phyloP scores from a whole-genome alignment of 345 rosid species.

The Lepidium didymum region DNA sequence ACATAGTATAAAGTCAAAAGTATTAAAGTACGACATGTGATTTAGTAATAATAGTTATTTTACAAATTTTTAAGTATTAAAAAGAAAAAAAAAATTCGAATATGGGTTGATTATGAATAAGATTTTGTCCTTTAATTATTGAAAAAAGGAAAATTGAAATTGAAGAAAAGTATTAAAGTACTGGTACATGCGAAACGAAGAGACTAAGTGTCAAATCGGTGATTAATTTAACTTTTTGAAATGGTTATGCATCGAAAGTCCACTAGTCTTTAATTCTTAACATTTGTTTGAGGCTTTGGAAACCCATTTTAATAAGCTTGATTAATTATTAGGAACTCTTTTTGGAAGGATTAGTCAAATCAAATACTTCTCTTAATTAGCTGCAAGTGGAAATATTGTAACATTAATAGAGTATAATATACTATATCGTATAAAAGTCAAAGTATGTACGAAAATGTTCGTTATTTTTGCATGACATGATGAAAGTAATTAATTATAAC shows the following conservation, averaged over 20 bases:
- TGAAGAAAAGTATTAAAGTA: constrained; percentile 6
- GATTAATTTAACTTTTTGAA: not conserved
- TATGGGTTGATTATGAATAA: no score
- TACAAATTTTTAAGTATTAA: no score
- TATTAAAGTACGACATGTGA: no score
- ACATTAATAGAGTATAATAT: not conserved
- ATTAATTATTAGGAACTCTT: not conserved
- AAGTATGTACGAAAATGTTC: not conserved
- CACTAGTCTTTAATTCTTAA: constrained; percentile 1
- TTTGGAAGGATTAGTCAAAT: constrained; percentile 21
- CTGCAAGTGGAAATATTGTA: constrained; percentile 8
- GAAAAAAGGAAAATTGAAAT: no score
- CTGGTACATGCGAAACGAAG: not conserved
- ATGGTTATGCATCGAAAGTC: constrained; percentile 21
- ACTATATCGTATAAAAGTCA: not conserved
- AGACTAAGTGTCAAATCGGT: constrained; percentile 24
- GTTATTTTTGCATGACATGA: not conserved
- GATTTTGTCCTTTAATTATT: no score
- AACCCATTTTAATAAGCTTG: not conserved
- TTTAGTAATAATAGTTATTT: no score
- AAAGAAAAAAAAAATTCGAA: no score
- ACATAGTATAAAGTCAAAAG: constrained; percentile 22
- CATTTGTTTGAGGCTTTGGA: constrained; percentile 9
- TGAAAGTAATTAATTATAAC: not conserved
- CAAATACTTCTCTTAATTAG: constrained; percentile 2